A percentile compares a stretch with the other conserved stretches of the same genome.
These are phyloP conservation scores for Tolypocladium sp. DNA, from an alignment of 2,329 filamentous ascomycete species.

Conservation along the genomic window DNA sequence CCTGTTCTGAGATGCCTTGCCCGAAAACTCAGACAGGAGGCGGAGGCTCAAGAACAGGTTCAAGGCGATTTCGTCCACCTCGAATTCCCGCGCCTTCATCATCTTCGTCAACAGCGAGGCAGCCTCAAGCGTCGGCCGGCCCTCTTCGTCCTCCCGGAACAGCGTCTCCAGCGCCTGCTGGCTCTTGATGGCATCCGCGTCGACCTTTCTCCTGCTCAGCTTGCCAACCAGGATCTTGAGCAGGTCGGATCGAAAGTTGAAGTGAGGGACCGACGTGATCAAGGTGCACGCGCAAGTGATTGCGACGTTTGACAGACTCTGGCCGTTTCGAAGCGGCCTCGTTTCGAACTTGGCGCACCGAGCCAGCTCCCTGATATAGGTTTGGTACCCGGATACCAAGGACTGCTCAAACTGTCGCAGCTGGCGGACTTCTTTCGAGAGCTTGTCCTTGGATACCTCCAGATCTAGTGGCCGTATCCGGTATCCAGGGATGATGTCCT, in stretches of 20 bases:
- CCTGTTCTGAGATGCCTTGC: slow-evolving; percentile 70
- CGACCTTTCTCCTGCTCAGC: slow-evolving; percentile 62
- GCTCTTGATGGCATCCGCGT: slow-evolving; percentile 70
- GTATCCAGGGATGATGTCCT: slow-evolving; percentile 93
- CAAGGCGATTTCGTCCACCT: slow-evolving; percentile 74
- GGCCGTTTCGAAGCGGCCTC: slow-evolving; percentile 26
- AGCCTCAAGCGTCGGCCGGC: slow-evolving; percentile 77
- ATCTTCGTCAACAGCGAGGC: slow-evolving; percentile 82
- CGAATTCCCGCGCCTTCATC: slow-evolving; percentile 83
- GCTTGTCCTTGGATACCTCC: slow-evolving; percentile 64
- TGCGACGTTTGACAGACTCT: slow-evolving; percentile 61
- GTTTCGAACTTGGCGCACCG: slow-evolving; percentile 52
- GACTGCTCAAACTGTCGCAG: slow-evolving; percentile 81
- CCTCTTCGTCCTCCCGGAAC: slow-evolving; percentile 83
- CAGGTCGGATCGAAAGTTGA: slow-evolving; percentile 88
- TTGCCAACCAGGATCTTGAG: slow-evolving; percentile 81
- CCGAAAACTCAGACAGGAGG: slow-evolving; percentile 76
- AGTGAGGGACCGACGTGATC: slow-evolving; percentile 77
- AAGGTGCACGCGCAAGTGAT: slow-evolving; percentile 80
- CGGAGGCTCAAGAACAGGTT: slow-evolving; percentile 89
- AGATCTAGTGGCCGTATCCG: slow-evolving; percentile 77
- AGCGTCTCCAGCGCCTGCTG: slow-evolving; percentile 69
- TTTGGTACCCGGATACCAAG: slow-evolving; percentile 75
- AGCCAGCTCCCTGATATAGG: slow-evolving; percentile 69
- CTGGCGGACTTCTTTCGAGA: slow-evolving; percentile 85